Percentiles rank a stretch among this genome's conserved stretches.
These are phyloP conservation scores for Hippophae gyantsensis DNA, from an alignment of 306 rosid species.

Conservation along the genomic window DNA sequence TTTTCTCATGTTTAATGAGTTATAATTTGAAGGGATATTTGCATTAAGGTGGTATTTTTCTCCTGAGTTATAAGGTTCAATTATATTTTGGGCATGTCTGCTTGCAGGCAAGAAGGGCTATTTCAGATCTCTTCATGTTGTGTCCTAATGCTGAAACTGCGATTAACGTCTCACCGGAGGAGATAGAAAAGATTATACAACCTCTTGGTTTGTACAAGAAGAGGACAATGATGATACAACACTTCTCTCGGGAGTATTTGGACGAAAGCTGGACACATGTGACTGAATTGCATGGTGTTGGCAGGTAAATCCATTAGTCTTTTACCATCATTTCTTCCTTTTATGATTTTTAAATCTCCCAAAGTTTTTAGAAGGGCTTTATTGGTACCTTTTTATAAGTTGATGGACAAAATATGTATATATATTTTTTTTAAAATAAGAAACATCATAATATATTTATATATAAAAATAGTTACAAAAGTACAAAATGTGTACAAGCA, in stretches of 20 bases:
- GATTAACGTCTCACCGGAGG: conserved; percentile 25
- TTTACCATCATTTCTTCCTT: not conserved
- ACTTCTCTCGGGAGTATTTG: conserved; percentile 50
- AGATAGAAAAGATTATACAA: conserved; percentile 35
- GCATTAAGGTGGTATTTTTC: no score
- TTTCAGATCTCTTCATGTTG: conserved; percentile 38
- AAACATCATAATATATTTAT: no score
- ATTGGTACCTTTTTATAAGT: no score
- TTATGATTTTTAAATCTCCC: not conserved
- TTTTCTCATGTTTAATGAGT: no score
- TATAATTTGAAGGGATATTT: no score
- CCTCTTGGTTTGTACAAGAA: conserved; percentile 45
- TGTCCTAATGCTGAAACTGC: conserved; percentile 65
- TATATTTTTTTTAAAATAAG: no score
- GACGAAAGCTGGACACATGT: conserved; percentile 56
- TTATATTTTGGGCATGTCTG: not conserved
- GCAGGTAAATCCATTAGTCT: conserved; percentile 41
- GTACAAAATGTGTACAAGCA: no score
- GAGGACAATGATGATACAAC: conserved; percentile 41
- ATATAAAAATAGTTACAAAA: no score
- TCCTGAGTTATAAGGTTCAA: no score
- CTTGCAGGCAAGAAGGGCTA: conserved; percentile 32
- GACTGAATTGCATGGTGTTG: conserved; percentile 66
- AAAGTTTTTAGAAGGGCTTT: not conserved
- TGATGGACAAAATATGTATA: no score